Evolutionary conservation across 441 rosid species (phyloP), one percentile per base, ranked within the genome.

Genomic region (Viola pubescens): DNA sequence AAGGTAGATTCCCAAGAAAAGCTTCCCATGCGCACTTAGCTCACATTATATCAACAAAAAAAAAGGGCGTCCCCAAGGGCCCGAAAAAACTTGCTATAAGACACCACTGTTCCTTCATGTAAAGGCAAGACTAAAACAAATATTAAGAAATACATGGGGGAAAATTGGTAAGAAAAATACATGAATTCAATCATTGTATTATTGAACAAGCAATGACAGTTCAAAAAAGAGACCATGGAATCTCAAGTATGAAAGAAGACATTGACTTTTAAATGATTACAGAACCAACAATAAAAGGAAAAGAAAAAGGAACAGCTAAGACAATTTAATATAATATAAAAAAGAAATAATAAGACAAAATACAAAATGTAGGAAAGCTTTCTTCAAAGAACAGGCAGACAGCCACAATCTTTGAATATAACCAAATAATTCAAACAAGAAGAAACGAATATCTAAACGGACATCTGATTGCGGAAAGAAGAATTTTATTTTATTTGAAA

Each of bases 1-100:
- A 71, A 64, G 70, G 70, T 59, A 65, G 64, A 56, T 37, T 60
- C 79, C 60, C 59, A 38, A 74, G 67, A 69, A 75, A 77, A 50
- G 67, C 72, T 66, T 62, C 79, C 82, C 88, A 87, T 81, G 90
- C 82, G 88, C 87, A 68, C 59, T 54, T 47, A 66, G 52, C 52
- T 64, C 38, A 58, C 48, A 66, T 37, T 11, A 9, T 2, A 6
- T 43, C 34, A 26, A 26, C 2, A 26, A 26, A 26, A 26, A 26
- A 26, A 26, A 26, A 3, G 60, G 58, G 52, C 13, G 64, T 66
- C 48, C 58, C 47, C 34, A 26, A 26, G 34, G 34, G 34, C 34
- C 34, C 34, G 0, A 77, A 56, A 62, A 37, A 63, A 65, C 60
- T 69, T 56, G 63, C 44, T 37, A 43, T 37, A 73, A 9, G 54